Percentiles rank a stretch among this genome's conserved stretches.
Conservation (phyloP, 2,329 filamentous ascomycete species). For the Bipolaris oryzae region DNA sequence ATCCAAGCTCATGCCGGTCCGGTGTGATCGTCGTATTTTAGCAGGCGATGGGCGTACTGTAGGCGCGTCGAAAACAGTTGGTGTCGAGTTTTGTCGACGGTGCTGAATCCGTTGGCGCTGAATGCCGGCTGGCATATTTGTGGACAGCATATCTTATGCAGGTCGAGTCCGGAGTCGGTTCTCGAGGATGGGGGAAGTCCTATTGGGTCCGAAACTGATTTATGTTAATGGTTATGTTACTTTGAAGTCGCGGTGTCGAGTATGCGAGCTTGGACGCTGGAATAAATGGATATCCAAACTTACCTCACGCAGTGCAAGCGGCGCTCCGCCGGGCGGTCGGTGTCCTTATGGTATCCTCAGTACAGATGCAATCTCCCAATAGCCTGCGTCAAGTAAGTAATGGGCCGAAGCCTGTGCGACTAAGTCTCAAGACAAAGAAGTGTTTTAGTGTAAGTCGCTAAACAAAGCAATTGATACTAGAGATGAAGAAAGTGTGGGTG, state of each 20-base stretch:
- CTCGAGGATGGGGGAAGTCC: constrained; percentile 44
- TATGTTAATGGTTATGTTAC: constrained; percentile 27
- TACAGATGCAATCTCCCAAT: constrained; percentile 49
- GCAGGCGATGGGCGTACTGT: constrained; percentile 71
- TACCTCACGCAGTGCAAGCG: constrained; percentile 87
- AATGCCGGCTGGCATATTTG: constrained; percentile 70
- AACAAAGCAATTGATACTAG: constrained; percentile 21
- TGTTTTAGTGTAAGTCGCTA: constrained; percentile 16
- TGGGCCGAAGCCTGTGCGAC: constrained; percentile 39
- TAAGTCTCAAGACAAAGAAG: constrained; percentile 14
- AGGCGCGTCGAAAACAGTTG: constrained; percentile 75
- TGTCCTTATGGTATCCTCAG: constrained; percentile 54
- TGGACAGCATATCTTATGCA: constrained; percentile 80
- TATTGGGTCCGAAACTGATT: constrained; percentile 49
- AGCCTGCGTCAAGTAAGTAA: constrained; percentile 48
- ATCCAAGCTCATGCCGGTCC: constrained; percentile 84
- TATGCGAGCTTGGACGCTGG: neutral
- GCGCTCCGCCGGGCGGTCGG: constrained; percentile 72
- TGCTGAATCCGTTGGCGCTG: constrained; percentile 77
- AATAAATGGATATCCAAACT: constrained; percentile 24
- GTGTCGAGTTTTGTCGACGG: constrained; percentile 86
- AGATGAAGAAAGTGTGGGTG: constrained; percentile 30
- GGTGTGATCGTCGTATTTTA: constrained; percentile 65
- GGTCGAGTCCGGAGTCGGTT: constrained; percentile 69
- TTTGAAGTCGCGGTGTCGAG: neutral